Base-by-base conservation (phyloP, 2,329 filamentous ascomycete genomes). In the Lithohypha guttulata region DNA sequence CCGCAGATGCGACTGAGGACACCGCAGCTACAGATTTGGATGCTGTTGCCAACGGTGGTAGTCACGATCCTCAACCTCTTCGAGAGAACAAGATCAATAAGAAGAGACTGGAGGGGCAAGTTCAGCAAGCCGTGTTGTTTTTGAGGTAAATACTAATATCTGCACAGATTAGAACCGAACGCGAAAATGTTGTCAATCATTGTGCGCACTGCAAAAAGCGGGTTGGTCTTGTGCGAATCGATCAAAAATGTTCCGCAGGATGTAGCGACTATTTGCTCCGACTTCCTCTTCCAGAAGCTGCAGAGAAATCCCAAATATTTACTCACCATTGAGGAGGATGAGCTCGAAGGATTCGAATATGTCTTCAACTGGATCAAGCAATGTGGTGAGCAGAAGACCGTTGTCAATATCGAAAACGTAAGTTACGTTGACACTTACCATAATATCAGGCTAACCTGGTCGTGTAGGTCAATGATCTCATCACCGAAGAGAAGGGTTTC, bases 331-430 rank as follows among this genome's bases (percentile, higher is more conserved):
- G 19, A 25, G 9, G 17, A 13, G 11, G 7, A 22, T 14, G 11
- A 10, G 10, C 26, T 39, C 17, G 35, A 20, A 15, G 29, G 29
- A 6, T 40, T 18, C 21, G 28, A 40, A 14, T 40, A 23, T 14
- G 19, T 40, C 17, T 40, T 40, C 26, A 21, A 33, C 14, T 40
- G 37, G 37, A 40, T 40, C 30, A 40, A 33, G 10, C 13, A 18
- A 2, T 40, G 37, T 19, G 37, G n/a, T 18, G 20, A 23, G 13
- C 14, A 26, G 20, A 18, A 33, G 15, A 26, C 4, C 9, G 37
- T 33, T 7, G 29, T 21, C 20, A 14, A 18, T 13, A 14, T 22
- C 13, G 14, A 20, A 6, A 30, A 40, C 11, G 37, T 34, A 34
- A 18, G 37, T 23, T 23, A 11, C 3, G 14, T 14, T 19, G n/a